Conservation (phyloP, 1,284 basidiomycete species). For the Tilletia walkeri region DNA sequence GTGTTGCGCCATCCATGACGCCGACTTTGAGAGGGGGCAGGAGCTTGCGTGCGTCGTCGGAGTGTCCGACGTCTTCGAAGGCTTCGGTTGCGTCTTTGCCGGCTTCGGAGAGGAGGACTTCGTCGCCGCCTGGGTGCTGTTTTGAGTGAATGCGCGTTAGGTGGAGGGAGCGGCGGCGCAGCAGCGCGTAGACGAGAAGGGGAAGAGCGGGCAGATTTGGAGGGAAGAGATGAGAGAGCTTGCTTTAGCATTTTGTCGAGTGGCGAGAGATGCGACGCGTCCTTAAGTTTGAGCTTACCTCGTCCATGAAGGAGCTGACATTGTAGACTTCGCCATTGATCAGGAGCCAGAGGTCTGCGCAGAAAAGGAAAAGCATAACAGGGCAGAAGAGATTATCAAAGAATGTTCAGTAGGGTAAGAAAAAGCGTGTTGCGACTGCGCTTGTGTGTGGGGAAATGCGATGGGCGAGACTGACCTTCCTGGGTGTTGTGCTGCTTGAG, state of each 20-base stretch:
- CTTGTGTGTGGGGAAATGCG: background rate
- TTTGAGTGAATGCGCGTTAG: background rate
- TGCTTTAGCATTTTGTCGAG: background rate
- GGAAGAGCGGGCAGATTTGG: no score
- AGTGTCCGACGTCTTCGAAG: constrained; percentile 99
- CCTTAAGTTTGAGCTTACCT: constrained; percentile 62
- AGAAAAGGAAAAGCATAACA: background rate
- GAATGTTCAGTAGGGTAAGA: background rate
- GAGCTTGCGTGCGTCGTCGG: constrained; percentile 91
- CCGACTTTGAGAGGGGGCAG: constrained; percentile 63
- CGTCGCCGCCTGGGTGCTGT: constrained; percentile 95
- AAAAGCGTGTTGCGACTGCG: no score
- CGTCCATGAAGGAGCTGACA: constrained; percentile 89
- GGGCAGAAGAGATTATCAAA: background rate
- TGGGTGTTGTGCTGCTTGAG: constrained; percentile 47
- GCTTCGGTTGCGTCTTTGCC: constrained; percentile 96
- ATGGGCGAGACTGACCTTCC: constrained; percentile 21
- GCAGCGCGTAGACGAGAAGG: no score
- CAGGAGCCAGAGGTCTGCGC: constrained; percentile 50
- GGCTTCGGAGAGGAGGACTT: constrained; percentile 88
- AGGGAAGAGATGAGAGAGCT: no score
- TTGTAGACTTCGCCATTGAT: constrained; percentile 74
- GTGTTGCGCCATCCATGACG: constrained; percentile 61
- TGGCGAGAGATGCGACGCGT: background rate
- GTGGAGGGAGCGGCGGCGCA: background rate